Base-by-base conservation (phyloP, 2,329 filamentous ascomycete species). In the Cladorrhinum sp. region DNA sequence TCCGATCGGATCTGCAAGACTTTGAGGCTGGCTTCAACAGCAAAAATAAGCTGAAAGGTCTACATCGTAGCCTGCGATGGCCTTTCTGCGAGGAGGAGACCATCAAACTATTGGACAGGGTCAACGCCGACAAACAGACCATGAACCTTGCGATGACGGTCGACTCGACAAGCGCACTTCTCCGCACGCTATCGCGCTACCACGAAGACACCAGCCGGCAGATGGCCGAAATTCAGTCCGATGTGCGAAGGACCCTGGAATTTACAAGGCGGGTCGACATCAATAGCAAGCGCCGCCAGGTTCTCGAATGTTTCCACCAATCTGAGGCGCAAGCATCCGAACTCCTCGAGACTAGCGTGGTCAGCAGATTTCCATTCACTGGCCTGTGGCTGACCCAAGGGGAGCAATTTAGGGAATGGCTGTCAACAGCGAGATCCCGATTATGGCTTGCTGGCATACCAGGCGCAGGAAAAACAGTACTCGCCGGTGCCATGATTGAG, bases 1-100 rank as follows among this genome's bases (percentile, higher is more conserved):
- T 59, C 22, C 45, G 24, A n/a, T 25, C 57, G 12, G 52, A 59
- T 23, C 38, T 51, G 24, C 50, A 59, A 50, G 9, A 50, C 20
- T 25, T 12, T 20, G 22, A 50, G 20, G 24, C 3, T 2, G 49
- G 25, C 49, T n/a, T 50, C 7, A n/a, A 50, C 49, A 25, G 49
- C 20, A 18, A 24, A 16, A 50, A 27, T 10, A 50, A 50, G 23
- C 49, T 50, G 3, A 27, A 25, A 9, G 5, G 22, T 20, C 13
- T 50, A 2, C 49, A 25, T 2, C 49, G 49, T 2, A 24, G 49
- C 23, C 49, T 50, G 2, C 7, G 8, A 27, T 50, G 49, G 49
- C 49, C 49, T 16, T 50, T 50, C 20, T n/a, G 3, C 22, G 49
- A 24, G 6, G 49, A 50, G 12, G 49, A 25, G 23, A 50, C 24